These are phyloP conservation scores for Pichia deserticola DNA, from an alignment of 805 yeast genomes.

Conservation along the genomic window DNA sequence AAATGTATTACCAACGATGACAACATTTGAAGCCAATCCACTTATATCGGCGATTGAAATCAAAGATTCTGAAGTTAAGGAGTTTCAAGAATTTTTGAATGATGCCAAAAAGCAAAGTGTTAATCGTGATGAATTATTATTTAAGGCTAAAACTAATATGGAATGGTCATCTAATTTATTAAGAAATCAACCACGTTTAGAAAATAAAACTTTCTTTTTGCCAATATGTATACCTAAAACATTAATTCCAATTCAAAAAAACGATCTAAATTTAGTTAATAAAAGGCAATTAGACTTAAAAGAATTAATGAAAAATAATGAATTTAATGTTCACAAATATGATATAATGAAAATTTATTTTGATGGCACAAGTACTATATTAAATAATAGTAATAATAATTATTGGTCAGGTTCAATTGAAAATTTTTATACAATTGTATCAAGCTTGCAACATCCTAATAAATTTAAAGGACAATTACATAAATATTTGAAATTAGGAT, in stretches of 20 bases:
- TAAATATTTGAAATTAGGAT: conserved; percentile 37
- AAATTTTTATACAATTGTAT: conserved; percentile 11
- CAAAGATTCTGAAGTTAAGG: conserved; percentile 9
- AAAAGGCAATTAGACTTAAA: neutral
- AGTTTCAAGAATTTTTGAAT: conserved; percentile 36
- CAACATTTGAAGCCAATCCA: conserved; percentile 20
- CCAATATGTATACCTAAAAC: conserved; percentile 33
- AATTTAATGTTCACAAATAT: neutral
- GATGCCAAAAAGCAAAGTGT: conserved; percentile 36
- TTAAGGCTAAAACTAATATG: conserved; percentile 42
- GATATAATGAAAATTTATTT: conserved; percentile 2
- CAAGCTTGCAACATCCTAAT: conserved; percentile 32
- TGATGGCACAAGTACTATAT: conserved; percentile 2
- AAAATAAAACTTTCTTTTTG: conserved; percentile 37
- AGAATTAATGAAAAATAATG: neutral
- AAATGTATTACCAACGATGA: conserved; percentile 19
- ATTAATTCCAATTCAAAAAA: conserved; percentile 16
- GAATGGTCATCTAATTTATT: conserved; percentile 40
- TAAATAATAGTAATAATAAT: neutral
- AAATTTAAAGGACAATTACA: conserved; percentile 30
- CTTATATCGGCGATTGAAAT: neutral
- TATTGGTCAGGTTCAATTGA: conserved; percentile 7
- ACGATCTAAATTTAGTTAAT: neutral
- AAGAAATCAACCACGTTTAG: conserved; percentile 31
- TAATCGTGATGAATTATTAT: conserved; percentile 34